Percentiles rank a stretch among this genome's conserved stretches.
These are phyloP conservation scores for Coemansia sp. DNA, from an alignment of 192 early-diverging fungal species.

Conservation along the genomic window DNA sequence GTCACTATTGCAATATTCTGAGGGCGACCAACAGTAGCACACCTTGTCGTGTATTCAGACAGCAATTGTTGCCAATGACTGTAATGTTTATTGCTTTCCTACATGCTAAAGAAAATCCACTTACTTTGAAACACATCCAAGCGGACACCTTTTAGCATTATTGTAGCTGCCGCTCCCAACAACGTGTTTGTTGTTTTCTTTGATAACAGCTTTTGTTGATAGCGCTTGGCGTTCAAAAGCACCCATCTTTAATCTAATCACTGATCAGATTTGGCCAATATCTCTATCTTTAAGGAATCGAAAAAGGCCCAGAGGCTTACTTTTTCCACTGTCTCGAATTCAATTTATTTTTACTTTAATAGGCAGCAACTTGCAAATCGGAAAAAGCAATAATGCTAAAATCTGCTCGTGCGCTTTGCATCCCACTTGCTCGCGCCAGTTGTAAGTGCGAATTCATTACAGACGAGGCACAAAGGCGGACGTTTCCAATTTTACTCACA, in stretches of 20 bases:
- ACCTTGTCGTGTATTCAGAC: not conserved
- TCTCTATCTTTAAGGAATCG: not conserved
- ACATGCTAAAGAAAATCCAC: not conserved
- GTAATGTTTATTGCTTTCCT: not conserved
- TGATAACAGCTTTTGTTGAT: not conserved
- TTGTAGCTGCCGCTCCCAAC: not conserved
- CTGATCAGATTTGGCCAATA: not conserved
- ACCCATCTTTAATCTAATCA: not conserved
- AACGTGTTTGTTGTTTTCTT: not conserved
- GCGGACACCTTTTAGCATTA: not conserved
- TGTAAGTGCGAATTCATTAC: conserved; percentile 28
- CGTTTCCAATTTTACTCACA: not conserved
- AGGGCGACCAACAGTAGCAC: not conserved
- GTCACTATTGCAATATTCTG: not conserved
- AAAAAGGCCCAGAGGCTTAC: not conserved
- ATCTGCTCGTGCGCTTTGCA: conserved; percentile 29
- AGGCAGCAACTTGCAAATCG: not conserved
- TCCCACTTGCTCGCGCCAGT: conserved; percentile 13
- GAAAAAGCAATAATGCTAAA: conserved; percentile 22
- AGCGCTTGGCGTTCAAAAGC: not conserved
- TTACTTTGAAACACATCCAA: not conserved
- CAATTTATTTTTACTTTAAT: not conserved
- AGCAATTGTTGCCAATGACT: not conserved
- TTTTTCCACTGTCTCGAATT: not conserved
- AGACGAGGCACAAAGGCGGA: not conserved